Base-by-base conservation (phyloP, 2,329 filamentous ascomycete species). In the Ambrosiella beaveri region DNA sequence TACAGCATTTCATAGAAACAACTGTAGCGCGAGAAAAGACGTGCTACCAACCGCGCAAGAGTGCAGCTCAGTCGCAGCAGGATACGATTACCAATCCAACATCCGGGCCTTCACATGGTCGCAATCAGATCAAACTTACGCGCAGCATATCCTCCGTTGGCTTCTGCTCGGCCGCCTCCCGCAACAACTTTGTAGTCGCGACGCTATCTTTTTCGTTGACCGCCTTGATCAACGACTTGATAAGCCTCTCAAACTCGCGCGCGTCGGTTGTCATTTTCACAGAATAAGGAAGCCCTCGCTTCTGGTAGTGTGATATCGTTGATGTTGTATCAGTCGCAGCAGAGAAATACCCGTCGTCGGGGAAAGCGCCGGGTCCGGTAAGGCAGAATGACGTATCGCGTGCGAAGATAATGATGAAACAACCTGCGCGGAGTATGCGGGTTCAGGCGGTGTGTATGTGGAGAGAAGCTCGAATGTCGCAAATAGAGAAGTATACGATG, bases 101-200 rank as follows among this genome's bases (percentile, higher is more conserved):
- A 27, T 27, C 27, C 27, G 27, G 27, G 27, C 27, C 27, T 27
- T 27, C 27, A 27, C 3, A 27, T 27, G 27, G 27, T 27, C 3
- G 27, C 3, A 40, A 53, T 15, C 27, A 36, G 51, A 36, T 5
- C 13, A 35, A 11, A 74, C 80, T 64, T 74, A 84, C 85, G 66
- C 91, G 83, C 63, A 98, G 75, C 64, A 95, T 79, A 64, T 96
- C 88, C 71, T 98, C 93, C 2, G 87, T 93, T 8, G 90, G 86
- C 52, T 91, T 83, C 62, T 87, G 86, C 65, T 84, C 83, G 72
- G 91, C 87, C 44, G 97, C 76, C 55, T 84, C 80, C 65, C 85
- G 82, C 57, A 98, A 75, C 62, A 97, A 76, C 56, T 78, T 75
- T 58, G 94, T 78, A 61, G 80, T 85, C 45, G 82, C 71, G 35